Base-by-base conservation (phyloP, 176 grass and related monocot species). In the Cocos nucifera region DNA sequence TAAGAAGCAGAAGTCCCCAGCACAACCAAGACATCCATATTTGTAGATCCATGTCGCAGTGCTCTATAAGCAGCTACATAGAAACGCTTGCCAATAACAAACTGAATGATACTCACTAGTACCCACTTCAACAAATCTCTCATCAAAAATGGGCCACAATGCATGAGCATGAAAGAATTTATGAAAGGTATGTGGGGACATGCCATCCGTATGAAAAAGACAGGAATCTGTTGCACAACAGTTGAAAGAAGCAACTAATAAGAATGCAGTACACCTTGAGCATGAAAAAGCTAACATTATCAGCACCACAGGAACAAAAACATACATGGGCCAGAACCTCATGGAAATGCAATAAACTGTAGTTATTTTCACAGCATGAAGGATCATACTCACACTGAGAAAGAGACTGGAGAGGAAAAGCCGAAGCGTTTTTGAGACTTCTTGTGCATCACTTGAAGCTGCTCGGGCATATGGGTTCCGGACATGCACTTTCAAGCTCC, bases 1-100 rank as follows among this genome's bases (percentile, higher is more conserved):
- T 98, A 98, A 19, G 93, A 90, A 39, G 88, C 81, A 19, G 87
- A 90, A 50, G 93, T 98, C 17, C 93, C 93, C 57, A 98, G 73
- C 59, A 89, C 93, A 68, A 98, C 84, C 73, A 98, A 66, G 53
- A 98, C 93, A 57, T 98, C 93, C 93, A 98, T 98, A 73, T 98
- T 98, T 30, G 87, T 92, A 20, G 93, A 98, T 19, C 93, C 76
- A 73, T 92, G 93, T 65, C 79, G 73, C 16, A 51, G 61, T 70
- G 82, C 64, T 83, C 29, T 62, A 67, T 27, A 51, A 23, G 60
- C 63, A 20, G 69, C 72, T 35, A 62, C 66, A 32, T 66, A 67
- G 20, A 73, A 70, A 29, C 71, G 55, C 61, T 53, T 73, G 0
- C 17, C 29, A 77, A 76, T 58, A 56, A 67, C 7, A 67, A 57